Conservation (phyloP, 2,329 filamentous ascomycete genomes). For the Botrytis squamosa region DNA sequence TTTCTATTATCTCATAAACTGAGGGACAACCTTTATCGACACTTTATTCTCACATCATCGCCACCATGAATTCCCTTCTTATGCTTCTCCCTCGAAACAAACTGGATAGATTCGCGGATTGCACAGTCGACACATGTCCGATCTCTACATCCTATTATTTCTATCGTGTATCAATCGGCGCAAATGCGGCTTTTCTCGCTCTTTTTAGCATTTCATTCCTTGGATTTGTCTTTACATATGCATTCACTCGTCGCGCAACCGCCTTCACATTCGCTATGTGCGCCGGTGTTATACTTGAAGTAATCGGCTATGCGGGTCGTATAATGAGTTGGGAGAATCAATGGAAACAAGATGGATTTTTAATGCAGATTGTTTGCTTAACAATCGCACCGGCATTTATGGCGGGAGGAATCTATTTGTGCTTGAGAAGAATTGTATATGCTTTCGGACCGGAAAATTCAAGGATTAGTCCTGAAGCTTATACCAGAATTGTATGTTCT, state of each 20-base stretch:
- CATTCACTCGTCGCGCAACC: conserved; percentile 47
- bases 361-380: conserved; percentile 60
- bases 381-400: conserved; percentile 66
- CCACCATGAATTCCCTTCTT: conserved; percentile 13
- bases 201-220: conserved; percentile 50
- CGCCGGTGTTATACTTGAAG: conserved; percentile 54
- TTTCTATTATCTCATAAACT: background rate
- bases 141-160: conserved; percentile 45
- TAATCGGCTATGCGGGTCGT: conserved; percentile 59
- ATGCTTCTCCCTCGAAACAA: conserved; percentile 14
- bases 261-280: conserved; percentile 54
- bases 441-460: conserved; percentile 51
- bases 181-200: conserved; percentile 52
- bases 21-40: background rate
- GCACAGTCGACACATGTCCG: conserved; percentile 34
- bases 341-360: conserved; percentile 49
- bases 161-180: conserved; percentile 54
- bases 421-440: conserved; percentile 51
- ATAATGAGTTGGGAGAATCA: conserved; percentile 55
- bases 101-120: background rate
- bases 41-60: background rate
- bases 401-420: conserved; percentile 63
- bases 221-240: conserved; percentile 44
- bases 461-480: conserved; percentile 47
- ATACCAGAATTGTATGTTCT: conserved; percentile 49